Evolutionary conservation across 1,284 basidiomycete genomes (phyloP), one percentile per base, ranked within the genome.

Genomic region (Cryptococcus hybrid): DNA sequence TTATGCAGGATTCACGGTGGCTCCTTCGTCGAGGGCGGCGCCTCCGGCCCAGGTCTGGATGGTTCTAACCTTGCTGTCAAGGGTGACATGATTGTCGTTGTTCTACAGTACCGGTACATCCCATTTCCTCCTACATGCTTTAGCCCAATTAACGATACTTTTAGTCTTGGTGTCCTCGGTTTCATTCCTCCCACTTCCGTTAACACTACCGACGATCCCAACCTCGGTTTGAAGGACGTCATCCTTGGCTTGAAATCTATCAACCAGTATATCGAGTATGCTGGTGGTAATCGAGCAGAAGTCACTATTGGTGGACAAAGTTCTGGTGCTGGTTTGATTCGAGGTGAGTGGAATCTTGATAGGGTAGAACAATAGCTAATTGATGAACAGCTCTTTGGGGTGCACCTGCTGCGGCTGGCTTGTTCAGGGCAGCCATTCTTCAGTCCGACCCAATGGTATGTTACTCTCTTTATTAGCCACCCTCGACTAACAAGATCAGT

Each of bases 241-340:
- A 83, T 90, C 53, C 84, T 84, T 52, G 85, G 85, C 0, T 76
- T 92, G 52, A 76, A 83, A 39, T 89, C 88, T 73, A 71, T 93
- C 60, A 80, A 84, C 55, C 78, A 77, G 35, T 82, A 85, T 39
- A 73, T 79, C 35, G 51, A 55, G 1, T 80, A 83, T 35, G 88
- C 93, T 63, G 89, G 89, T 7, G 92, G 89, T 7, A 74, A 81
- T 57, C 51, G 65, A 13, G 80, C 81, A 3, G 84, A 83, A 63
- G 83, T 96, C 64, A 92, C 90, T 0, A 65, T 96, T 18, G 90
- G 89, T 24, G 93, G 93, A 5, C 92, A 96, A 75, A 92, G 89
- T 68, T 85, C 85, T 37, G 93, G 93, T 43, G 92, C 88, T 0
- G 84, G 82, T 57, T 83, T 94, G 81, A 84, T 95, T 64, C 83